phyloP scores from a whole-genome alignment of 2,329 filamentous ascomycete species.

The Oidium heveae region DNA sequence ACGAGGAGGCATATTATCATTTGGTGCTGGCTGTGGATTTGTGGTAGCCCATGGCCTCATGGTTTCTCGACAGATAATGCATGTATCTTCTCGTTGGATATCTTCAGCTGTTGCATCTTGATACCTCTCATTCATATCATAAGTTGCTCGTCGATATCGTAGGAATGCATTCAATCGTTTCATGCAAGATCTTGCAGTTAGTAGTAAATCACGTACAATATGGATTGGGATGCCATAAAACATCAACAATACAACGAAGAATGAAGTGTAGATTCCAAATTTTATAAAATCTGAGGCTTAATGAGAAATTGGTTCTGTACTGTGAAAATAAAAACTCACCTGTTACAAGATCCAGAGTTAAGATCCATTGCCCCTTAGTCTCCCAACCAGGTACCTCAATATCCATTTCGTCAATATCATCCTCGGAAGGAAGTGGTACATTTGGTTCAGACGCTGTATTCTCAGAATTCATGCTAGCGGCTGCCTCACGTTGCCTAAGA shows the following conservation, averaged over 20 bases:
- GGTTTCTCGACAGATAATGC: constrained; percentile 91
- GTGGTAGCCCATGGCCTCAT: constrained; percentile 53
- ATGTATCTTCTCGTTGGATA: constrained; percentile 65
- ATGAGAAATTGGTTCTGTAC: constrained; percentile 2
- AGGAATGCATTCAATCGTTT: constrained; percentile 75
- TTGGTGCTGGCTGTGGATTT: constrained; percentile 20
- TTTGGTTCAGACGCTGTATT: constrained; percentile 9
- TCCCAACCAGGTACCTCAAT: constrained; percentile 93
- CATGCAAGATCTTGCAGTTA: constrained; percentile 77
- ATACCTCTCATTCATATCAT: constrained; percentile 79
- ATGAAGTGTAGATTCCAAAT: constrained; percentile 64
- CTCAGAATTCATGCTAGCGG: constrained; percentile 16
- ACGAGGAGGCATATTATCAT: constrained; percentile 13
- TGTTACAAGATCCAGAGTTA: constrained; percentile 64
- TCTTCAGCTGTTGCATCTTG: constrained; percentile 78
- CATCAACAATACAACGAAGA: constrained; percentile 77
- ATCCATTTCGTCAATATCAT: constrained; percentile 77
- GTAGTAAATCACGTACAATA: constrained; percentile 83
- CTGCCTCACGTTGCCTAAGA: constrained; percentile 14
- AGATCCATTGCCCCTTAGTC: constrained; percentile 75
- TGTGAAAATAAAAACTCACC: constrained; percentile 25
- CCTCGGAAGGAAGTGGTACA: constrained; percentile 32
- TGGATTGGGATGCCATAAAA: constrained; percentile 95
- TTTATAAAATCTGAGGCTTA: constrained; percentile 56
- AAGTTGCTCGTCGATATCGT: constrained; percentile 71